These are phyloP conservation scores for Lippia alba DNA, from an alignment of 305 asterid species.

Conservation along the genomic window DNA sequence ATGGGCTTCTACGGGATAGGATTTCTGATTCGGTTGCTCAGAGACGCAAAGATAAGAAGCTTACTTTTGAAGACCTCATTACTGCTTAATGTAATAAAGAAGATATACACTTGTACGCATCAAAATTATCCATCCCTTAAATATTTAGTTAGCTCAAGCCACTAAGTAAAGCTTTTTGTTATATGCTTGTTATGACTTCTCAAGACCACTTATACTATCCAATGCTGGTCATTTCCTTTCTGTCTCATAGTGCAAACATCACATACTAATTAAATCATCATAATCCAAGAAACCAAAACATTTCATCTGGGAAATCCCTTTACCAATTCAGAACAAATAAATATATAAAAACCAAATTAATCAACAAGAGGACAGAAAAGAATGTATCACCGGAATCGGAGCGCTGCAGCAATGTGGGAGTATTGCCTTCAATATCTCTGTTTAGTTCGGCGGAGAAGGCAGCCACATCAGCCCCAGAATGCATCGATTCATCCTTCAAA, in stretches of 20 bases:
- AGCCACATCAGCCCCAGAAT: constrained; percentile 98
- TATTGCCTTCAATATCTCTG: constrained; percentile 91
- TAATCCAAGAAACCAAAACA: background rate
- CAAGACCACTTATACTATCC: no score
- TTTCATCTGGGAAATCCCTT: no score
- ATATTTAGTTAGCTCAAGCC: no score
- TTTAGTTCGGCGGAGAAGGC: constrained; percentile 94
- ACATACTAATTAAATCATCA: background rate
- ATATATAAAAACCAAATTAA: background rate
- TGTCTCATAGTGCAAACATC: background rate
- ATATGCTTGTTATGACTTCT: no score
- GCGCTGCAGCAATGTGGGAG: constrained; percentile 57
- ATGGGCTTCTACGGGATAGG: no score
- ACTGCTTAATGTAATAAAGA: no score
- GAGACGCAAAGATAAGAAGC: no score
- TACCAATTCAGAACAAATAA: background rate
- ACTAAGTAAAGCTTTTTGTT: no score
- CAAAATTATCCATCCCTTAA: no score
- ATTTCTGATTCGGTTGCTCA: no score
- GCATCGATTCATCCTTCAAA: constrained; percentile 89
- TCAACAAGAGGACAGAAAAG: background rate
- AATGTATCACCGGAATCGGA: constrained; percentile 60
- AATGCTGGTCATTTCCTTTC: background rate
- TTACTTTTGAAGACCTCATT: no score
- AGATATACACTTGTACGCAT: no score